These are phyloP conservation scores for Blastomyces emzantsi DNA, from an alignment of 2,329 filamentous ascomycete genomes.

Conservation along the genomic window DNA sequence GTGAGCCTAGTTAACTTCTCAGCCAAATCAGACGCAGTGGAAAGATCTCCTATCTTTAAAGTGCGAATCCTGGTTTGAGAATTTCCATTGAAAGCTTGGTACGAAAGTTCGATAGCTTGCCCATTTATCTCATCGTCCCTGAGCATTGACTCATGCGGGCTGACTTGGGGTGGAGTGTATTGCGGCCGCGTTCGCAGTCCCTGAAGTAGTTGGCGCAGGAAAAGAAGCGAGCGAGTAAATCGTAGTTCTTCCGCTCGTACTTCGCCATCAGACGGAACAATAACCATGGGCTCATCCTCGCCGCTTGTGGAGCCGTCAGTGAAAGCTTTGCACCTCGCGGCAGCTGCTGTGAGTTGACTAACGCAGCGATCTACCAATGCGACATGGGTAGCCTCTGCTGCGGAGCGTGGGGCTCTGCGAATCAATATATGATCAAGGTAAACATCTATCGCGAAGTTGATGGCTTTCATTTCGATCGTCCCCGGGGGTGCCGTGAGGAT, in stretches of 20 bases:
- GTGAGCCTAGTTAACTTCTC: slow-evolving; percentile 59
- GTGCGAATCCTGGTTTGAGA: slow-evolving; percentile 51
- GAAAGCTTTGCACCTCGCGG: slow-evolving; percentile 46
- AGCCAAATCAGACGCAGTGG: slow-evolving; percentile 61
- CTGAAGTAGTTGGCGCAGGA: slow-evolving; percentile 59
- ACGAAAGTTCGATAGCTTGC: slow-evolving; percentile 58
- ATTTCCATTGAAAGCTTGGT: slow-evolving; percentile 61
- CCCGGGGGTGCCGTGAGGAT: slow-evolving; percentile 59
- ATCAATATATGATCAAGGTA: slow-evolving; percentile 52
- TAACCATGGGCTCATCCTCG: slow-evolving; percentile 47
- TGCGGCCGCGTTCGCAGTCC: slow-evolving; percentile 45
- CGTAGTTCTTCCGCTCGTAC: slow-evolving; percentile 49
- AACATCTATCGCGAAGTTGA: slow-evolving; percentile 60
- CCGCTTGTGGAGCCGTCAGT: slow-evolving; percentile 36
- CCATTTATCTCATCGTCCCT: slow-evolving; percentile 50
- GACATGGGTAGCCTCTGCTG: slow-evolving; percentile 54
- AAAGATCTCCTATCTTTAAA: slow-evolving; percentile 58
- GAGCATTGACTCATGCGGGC: slow-evolving; percentile 49
- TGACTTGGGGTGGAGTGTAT: slow-evolving; percentile 52
- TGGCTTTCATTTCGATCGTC: slow-evolving; percentile 59
- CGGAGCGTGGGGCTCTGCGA: slow-evolving; percentile 35
- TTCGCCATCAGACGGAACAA: slow-evolving; percentile 43
- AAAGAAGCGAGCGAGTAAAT: slow-evolving; percentile 59
- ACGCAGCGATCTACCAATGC: slow-evolving; percentile 66
- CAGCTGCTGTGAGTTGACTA: slow-evolving; percentile 56